Evolutionary conservation across 495 filamentous ascomycete genomes (phyloP).

Genomic region (Penicillium bialowiezense): DNA sequence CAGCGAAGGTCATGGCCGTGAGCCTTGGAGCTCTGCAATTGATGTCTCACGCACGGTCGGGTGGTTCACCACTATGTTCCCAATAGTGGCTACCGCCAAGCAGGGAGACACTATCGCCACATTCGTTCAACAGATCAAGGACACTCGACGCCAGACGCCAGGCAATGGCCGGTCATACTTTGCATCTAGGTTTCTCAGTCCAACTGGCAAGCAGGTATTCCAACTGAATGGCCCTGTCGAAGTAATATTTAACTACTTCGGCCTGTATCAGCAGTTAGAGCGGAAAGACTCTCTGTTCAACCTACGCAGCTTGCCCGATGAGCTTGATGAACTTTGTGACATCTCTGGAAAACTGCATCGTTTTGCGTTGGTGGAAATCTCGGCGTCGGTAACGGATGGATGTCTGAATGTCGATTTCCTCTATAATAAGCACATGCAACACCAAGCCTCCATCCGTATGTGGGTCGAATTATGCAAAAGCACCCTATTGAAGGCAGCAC

Average conservation of each 20-base stretch:
- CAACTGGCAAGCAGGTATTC: conserved; percentile 12
- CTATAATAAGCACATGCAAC: no score
- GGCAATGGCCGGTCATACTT: conserved; percentile 36
- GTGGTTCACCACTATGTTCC: conserved; percentile 48
- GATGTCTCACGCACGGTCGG: conserved; percentile 40
- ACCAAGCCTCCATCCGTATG: no score
- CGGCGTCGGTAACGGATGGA: no score
- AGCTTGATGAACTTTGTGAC: no score
- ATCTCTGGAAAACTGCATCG: no score
- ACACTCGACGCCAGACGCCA: conserved; percentile 15
- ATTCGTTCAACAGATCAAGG: conserved; percentile 24
- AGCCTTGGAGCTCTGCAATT: conserved; percentile 29
- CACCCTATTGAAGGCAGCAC: no score
- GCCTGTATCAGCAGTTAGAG: conserved; percentile 52
- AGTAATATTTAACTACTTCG: conserved; percentile 56
- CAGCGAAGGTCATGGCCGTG: conserved; percentile 45
- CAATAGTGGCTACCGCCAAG: conserved; percentile 15
- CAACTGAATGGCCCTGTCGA: conserved; percentile 40
- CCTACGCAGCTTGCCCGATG: no score
- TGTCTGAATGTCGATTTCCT: no score
- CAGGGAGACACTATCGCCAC: conserved; percentile 6
- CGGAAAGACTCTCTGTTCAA: conserved; percentile 51
- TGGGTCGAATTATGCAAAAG: no score
- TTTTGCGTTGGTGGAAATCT: no score
- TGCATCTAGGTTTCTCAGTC: conserved; percentile 19